Evolutionary conservation across 768 basidiomycete genomes (phyloP).

Genomic region (Sarcomyxa edulis): DNA sequence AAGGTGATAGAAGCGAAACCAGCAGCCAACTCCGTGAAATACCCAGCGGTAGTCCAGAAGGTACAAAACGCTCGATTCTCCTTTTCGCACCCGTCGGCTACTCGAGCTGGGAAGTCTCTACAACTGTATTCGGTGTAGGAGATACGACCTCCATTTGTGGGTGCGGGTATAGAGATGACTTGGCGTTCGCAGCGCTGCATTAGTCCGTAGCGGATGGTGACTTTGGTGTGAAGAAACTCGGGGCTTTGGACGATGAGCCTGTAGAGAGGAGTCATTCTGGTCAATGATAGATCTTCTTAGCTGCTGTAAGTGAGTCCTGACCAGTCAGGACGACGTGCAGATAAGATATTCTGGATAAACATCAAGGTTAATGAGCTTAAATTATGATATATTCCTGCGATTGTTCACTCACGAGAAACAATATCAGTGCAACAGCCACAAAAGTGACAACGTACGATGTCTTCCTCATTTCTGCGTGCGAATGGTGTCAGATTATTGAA

Average conservation of each 20-base stretch:
- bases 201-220: constrained; percentile 57
- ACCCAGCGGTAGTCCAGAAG: constrained; percentile 67
- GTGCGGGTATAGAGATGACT: constrained; percentile 40
- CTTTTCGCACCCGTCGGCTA: constrained; percentile 39
- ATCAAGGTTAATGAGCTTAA: neutral
- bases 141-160: constrained; percentile 34
- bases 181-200: constrained; percentile 50
- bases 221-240: constrained; percentile 40
- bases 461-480: constrained; percentile 69
- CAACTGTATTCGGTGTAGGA: constrained; percentile 57
- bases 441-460: constrained; percentile 65
- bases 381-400: neutral
- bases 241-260: constrained; percentile 41
- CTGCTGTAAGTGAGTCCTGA: too few relatives aligned
- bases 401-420: constrained; percentile 44
- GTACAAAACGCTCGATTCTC: constrained; percentile 58
- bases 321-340: constrained; percentile 60
- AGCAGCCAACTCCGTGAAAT: constrained; percentile 56
- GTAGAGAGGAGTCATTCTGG: neutral
- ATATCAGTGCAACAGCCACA: constrained; percentile 42
- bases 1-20: constrained; percentile 60
- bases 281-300: too few relatives aligned
- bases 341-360: constrained; percentile 62
- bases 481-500: too few relatives aligned
- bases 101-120: constrained; percentile 57